Evolutionary conservation across 768 basidiomycete species (phyloP).

Genomic region (Hortiboletus campestris): DNA sequence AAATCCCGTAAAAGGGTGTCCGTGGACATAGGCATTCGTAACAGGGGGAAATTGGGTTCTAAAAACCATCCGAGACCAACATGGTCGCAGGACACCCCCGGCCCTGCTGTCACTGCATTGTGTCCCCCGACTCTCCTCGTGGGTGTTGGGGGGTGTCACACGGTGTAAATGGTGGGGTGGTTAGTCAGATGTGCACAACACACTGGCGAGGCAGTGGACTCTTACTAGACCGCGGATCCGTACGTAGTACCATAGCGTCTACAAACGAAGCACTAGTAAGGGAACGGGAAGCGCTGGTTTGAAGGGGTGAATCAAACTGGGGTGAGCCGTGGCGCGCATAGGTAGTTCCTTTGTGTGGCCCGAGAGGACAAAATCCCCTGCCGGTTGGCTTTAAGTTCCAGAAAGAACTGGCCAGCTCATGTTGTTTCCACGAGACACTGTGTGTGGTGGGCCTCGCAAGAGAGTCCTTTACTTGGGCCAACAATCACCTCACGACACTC

Average conservation of each 20-base stretch:
- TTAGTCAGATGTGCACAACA: no score
- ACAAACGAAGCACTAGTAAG: conserved; percentile 4
- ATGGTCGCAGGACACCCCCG: conserved; percentile 3
- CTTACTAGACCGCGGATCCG: not conserved
- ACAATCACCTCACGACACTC: not conserved
- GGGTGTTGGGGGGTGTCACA: no score
- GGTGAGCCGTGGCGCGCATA: not conserved
- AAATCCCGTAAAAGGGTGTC: not conserved
- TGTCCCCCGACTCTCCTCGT: no score
- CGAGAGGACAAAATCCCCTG: conserved; percentile 6
- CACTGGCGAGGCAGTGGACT: conserved; percentile 1
- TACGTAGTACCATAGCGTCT: not conserved
- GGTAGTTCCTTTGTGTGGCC: conserved; percentile 1
- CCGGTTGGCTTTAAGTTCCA: not conserved
- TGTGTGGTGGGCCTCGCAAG: no score
- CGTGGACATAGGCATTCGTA: not conserved
- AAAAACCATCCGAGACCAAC: conserved; percentile 5
- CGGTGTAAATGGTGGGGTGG: no score
- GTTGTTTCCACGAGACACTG: no score
- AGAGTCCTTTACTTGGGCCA: no score
- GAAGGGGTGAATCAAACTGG: not conserved
- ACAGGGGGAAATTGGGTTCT: not conserved
- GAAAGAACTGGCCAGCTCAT: no score
- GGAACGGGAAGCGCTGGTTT: not conserved
- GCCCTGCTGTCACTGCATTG: not conserved